A percentile compares a stretch with the other conserved stretches of the same genome.
Conservation (phyloP, 495 filamentous ascomycete genomes). For the Hypoxylon intermedium region DNA sequence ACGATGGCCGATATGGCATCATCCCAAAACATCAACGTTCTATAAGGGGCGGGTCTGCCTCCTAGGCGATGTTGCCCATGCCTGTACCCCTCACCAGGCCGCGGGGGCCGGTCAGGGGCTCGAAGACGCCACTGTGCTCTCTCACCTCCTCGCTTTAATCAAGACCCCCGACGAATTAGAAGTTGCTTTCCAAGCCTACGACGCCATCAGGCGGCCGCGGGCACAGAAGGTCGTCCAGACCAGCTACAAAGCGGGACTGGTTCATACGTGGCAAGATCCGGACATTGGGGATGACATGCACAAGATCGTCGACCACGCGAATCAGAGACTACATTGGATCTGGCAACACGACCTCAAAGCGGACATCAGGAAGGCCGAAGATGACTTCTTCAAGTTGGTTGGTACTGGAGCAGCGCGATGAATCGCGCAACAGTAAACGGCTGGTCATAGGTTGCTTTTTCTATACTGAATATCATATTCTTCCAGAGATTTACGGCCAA, state of each 20-base stretch:
- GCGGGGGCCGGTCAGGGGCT: slow-evolving; percentile 67
- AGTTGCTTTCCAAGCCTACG: slow-evolving; percentile 45
- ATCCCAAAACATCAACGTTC: slow-evolving; percentile 60
- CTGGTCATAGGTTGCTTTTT: slow-evolving; percentile 3
- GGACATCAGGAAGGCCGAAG: slow-evolving; percentile 40
- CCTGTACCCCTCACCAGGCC: slow-evolving; percentile 66
- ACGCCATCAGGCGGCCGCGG: slow-evolving; percentile 44
- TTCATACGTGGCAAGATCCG: slow-evolving; percentile 52
- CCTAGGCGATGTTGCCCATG: slow-evolving; percentile 69
- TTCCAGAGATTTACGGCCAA: too few relatives aligned
- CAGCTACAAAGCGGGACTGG: slow-evolving; percentile 50
- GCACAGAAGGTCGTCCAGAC: slow-evolving; percentile 57
- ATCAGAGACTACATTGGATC: slow-evolving; percentile 59
- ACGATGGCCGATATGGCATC: slow-evolving; percentile 67
- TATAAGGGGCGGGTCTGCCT: slow-evolving; percentile 57
- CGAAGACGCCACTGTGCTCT: slow-evolving; percentile 65
- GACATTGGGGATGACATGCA: slow-evolving; percentile 53
- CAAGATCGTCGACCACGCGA: slow-evolving; percentile 50
- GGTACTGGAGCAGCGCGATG: slow-evolving; percentile 3
- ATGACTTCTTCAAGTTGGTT: slow-evolving; percentile 28
- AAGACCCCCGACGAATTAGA: slow-evolving; percentile 25
- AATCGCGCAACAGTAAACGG: slow-evolving; percentile 11
- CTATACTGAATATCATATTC: too few relatives aligned
- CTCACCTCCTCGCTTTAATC: slow-evolving; percentile 51
- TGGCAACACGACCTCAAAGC: slow-evolving; percentile 50